These are phyloP conservation scores for Fusarium hostae DNA, from an alignment of 2,329 filamentous ascomycete species.

Conservation along the genomic window DNA sequence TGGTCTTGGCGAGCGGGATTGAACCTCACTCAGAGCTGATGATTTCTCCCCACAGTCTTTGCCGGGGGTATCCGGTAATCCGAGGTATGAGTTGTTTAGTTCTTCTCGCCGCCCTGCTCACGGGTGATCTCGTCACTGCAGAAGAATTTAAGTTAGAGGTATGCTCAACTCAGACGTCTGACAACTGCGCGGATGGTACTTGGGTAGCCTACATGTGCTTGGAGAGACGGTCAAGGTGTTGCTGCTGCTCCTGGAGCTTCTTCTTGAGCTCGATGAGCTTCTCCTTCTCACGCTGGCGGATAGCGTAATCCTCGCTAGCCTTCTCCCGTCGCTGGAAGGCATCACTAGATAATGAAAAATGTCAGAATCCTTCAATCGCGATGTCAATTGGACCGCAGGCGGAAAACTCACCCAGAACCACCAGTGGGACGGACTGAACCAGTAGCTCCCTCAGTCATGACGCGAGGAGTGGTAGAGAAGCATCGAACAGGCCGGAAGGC, in stretches of 20 bases:
- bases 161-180: neutral
- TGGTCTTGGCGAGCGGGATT: conserved; percentile 25
- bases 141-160: conserved; percentile 17
- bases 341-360: conserved; percentile 67
- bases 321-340: conserved; percentile 92
- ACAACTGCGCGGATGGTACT: conserved; percentile 1
- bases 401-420: conserved; percentile 61
- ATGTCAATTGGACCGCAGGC: conserved; percentile 15
- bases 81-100: conserved; percentile 54
- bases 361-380: conserved; percentile 9
- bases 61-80: conserved; percentile 34
- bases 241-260: conserved; percentile 80
- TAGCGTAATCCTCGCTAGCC: conserved; percentile 85
- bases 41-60: conserved; percentile 30
- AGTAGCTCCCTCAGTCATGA: conserved; percentile 77
- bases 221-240: conserved; percentile 85
- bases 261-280: conserved; percentile 84
- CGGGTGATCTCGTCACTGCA: conserved; percentile 80
- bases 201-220: conserved; percentile 78
- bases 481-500: conserved; percentile 65
- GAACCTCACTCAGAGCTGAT: conserved; percentile 28
- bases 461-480: conserved; percentile 71
- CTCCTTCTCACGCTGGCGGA: conserved; percentile 87
- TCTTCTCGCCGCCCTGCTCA: conserved; percentile 74
- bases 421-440: conserved; percentile 67